Conservation (phyloP, 1,284 basidiomycete species). For the Leccinum griseonigrum region DNA sequence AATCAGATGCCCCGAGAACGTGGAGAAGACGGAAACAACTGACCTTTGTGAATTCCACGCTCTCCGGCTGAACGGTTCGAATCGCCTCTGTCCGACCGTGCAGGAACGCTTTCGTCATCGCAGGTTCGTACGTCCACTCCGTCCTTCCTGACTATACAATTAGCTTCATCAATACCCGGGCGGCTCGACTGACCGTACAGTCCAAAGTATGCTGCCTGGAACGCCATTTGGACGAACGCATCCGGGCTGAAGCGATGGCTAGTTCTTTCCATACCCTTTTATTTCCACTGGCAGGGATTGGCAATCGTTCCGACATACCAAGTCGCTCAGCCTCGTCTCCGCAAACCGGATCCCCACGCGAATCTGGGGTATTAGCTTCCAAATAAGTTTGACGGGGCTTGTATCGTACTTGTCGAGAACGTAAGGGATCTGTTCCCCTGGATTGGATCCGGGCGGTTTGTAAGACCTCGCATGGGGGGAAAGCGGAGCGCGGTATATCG, state of each 20-base stretch:
- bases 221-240: constrained; percentile 96
- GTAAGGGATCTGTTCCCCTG: background rate
- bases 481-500: constrained; percentile 86
- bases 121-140: constrained; percentile 96
- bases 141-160: constrained; percentile 57
- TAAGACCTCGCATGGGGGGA: constrained; percentile 82
- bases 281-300: constrained; percentile 88
- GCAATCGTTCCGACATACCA: constrained; percentile 98
- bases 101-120: constrained; percentile 96
- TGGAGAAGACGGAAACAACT: constrained; percentile 1
- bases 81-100: constrained; percentile 97
- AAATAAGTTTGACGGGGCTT: constrained; percentile 93
- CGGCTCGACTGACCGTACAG: constrained; percentile 66
- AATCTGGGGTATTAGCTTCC: constrained; percentile 83
- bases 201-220: constrained; percentile 94
- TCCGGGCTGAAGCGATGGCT: constrained; percentile 92
- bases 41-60: constrained; percentile 82
- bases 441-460: constrained; percentile 44
- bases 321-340: constrained; percentile 89
- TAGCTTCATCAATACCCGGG: background rate
- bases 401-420: constrained; percentile 53
- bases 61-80: constrained; percentile 84
- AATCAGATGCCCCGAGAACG: background rate
- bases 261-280: constrained; percentile 77
- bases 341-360: constrained; percentile 88